Conservation (phyloP, 225 moss, liverwort and hornwort species). For the Climacium dendroides region DNA sequence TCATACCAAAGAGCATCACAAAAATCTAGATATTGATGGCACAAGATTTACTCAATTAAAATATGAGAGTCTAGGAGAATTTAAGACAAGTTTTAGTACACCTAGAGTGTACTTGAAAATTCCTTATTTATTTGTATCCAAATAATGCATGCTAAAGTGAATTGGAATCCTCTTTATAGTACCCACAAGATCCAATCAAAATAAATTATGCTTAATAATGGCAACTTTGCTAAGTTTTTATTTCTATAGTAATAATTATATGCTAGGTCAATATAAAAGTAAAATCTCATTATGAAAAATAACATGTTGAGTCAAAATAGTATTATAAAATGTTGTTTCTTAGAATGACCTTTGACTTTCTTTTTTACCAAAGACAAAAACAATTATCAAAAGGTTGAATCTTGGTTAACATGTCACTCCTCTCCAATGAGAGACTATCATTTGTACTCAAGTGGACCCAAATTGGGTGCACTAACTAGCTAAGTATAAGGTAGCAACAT, state of each 20-base stretch:
- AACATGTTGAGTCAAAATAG: fast-evolving
- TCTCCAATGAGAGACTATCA: neutral
- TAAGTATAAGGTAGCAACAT: no score
- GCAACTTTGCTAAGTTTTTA: neutral
- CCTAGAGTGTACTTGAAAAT: neutral
- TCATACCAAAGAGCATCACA: fast-evolving
- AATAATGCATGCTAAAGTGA: neutral
- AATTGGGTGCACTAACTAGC: neutral
- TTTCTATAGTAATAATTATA: no score
- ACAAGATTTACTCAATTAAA: neutral
- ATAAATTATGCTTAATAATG: neutral
- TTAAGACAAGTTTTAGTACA: fast-evolving
- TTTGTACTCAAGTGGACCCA: neutral
- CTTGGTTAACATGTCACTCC: neutral
- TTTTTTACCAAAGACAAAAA: fast-evolving
- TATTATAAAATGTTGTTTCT: neutral
- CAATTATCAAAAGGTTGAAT: neutral
- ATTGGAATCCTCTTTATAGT: fast-evolving
- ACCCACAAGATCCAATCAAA: neutral
- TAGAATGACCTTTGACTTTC: fast-evolving
- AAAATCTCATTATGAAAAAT: neutral
- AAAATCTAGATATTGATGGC: neutral
- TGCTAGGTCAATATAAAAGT: neutral
- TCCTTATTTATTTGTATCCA: neutral
- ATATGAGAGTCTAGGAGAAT: fast-evolving